Conservation (phyloP, 2,329 filamentous ascomycete species). For the Calonectria honghensis region DNA sequence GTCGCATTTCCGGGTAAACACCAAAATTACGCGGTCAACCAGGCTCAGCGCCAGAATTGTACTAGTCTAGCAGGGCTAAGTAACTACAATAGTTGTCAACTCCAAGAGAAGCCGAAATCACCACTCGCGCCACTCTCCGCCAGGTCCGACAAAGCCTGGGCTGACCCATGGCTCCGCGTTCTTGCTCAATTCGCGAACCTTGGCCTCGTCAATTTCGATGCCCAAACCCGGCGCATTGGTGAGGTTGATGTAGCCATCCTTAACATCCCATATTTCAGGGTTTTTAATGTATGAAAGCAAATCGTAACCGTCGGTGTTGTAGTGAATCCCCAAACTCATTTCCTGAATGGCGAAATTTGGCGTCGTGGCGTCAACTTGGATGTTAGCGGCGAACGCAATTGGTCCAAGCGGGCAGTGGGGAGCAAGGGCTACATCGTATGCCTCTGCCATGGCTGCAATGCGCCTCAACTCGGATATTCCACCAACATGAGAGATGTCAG, state of each 20-base stretch:
- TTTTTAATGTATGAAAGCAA: conserved; percentile 80
- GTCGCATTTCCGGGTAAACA: background rate
- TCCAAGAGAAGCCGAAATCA: background rate
- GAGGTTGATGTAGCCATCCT: conserved; percentile 78
- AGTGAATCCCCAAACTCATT: conserved; percentile 88
- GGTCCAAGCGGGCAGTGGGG: conserved; percentile 85
- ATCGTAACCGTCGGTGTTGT: conserved; percentile 81
- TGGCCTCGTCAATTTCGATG: conserved; percentile 82
- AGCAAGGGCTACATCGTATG: conserved; percentile 83
- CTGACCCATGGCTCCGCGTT: conserved; percentile 76
- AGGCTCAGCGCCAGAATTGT: background rate
- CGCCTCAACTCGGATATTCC: conserved; percentile 83
- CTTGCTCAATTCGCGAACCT: conserved; percentile 75
- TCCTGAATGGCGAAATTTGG: conserved; percentile 85
- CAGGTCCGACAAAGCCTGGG: conserved; percentile 46
- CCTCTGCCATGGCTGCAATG: conserved; percentile 82
- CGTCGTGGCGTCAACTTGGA: conserved; percentile 78
- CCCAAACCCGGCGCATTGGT: conserved; percentile 78
- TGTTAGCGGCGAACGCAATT: conserved; percentile 81
- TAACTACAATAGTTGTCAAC: background rate
- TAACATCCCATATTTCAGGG: conserved; percentile 78
- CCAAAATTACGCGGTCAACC: background rate
- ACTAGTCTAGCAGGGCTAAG: conserved; percentile 8
- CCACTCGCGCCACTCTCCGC: conserved; percentile 42
- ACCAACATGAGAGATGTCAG: conserved; percentile 82